Percentiles rank a stretch among this genome's conserved stretches.
Evolutionary conservation across 2,329 filamentous ascomycete genomes (phyloP).

Genomic region (Coniochaeta hoffmannii): DNA sequence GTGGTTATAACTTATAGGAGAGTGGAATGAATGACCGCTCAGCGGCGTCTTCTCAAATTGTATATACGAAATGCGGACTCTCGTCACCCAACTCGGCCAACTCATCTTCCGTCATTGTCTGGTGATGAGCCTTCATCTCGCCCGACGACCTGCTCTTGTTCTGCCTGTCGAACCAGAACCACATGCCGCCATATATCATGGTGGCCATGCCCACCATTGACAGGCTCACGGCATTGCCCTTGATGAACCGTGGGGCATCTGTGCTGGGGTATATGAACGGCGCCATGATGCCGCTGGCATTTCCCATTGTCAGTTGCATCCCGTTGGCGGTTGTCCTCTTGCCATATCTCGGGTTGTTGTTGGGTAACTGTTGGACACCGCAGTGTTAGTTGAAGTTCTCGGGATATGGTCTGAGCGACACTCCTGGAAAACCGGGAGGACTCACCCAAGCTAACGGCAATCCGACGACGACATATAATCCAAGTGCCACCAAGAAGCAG

Average conservation of each 20-base stretch:
- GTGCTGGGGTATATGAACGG: conserved; percentile 52
- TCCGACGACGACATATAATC: conserved; percentile 56
- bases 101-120: conserved; percentile 36
- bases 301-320: conserved; percentile 63
- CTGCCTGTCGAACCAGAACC: conserved; percentile 39
- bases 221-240: conserved; percentile 55
- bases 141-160: conserved; percentile 39
- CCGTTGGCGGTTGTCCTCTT: conserved; percentile 68
- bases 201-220: conserved; percentile 48
- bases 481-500: conserved; percentile 68
- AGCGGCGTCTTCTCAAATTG: conserved; percentile 20
- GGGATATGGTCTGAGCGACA: background rate
- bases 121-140: conserved; percentile 26
- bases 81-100: conserved; percentile 44
- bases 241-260: conserved; percentile 50
- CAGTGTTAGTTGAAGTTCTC: background rate
- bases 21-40: background rate
- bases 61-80: conserved; percentile 41
- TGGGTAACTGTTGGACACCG: conserved; percentile 35
- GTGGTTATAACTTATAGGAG: background rate
- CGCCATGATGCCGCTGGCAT: conserved; percentile 64
- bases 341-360: conserved; percentile 66
- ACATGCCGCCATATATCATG: conserved; percentile 45
- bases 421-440: background rate
- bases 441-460: conserved; percentile 47